phyloP scores from a whole-genome alignment of 352 stramenopile species.

The Blastocystis sp. region DNA sequence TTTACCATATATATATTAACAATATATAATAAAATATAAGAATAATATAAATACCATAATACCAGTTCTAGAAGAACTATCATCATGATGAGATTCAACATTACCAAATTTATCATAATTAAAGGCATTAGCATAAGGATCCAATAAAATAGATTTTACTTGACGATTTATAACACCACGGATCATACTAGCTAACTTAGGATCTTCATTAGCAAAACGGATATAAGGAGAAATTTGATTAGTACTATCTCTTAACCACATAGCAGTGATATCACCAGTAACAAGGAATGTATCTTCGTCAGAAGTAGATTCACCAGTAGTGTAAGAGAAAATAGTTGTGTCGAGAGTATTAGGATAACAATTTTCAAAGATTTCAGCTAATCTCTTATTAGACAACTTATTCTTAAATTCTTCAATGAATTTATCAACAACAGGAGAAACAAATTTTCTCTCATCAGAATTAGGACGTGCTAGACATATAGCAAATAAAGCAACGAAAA shows the following conservation, averaged over 20 bases:
- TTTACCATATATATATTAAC: background rate
- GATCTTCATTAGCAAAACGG: slow-evolving; percentile 34
- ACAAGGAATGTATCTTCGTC: slow-evolving; percentile 42
- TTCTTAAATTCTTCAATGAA: slow-evolving; percentile 32
- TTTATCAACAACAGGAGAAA: slow-evolving; percentile 34
- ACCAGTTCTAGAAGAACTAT: slow-evolving; percentile 30
- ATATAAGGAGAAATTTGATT: slow-evolving; percentile 41
- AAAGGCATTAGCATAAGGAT: slow-evolving; percentile 44
- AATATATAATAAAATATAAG: no score
- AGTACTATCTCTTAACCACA: slow-evolving; percentile 42
- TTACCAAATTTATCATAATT: slow-evolving; percentile 34
- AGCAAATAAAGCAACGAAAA: no score
- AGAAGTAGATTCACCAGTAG: slow-evolving; percentile 5
- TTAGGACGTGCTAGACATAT: no score
- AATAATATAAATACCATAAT: slow-evolving; percentile 19
- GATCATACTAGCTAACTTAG: slow-evolving; percentile 19
- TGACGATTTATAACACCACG: slow-evolving; percentile 40
- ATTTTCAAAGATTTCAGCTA: slow-evolving; percentile 39
- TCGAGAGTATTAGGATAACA: slow-evolving; percentile 43
- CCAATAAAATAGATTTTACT: slow-evolving; percentile 37
- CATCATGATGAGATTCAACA: slow-evolving; percentile 35
- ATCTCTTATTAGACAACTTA: slow-evolving; percentile 33
- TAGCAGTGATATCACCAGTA: slow-evolving; percentile 42
- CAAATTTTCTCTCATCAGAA: slow-evolving; percentile 41
- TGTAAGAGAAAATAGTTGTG: slow-evolving; percentile 41